Base-by-base conservation (phyloP, 2,329 filamentous ascomycete species). In the Fusarium sulawesiense region DNA sequence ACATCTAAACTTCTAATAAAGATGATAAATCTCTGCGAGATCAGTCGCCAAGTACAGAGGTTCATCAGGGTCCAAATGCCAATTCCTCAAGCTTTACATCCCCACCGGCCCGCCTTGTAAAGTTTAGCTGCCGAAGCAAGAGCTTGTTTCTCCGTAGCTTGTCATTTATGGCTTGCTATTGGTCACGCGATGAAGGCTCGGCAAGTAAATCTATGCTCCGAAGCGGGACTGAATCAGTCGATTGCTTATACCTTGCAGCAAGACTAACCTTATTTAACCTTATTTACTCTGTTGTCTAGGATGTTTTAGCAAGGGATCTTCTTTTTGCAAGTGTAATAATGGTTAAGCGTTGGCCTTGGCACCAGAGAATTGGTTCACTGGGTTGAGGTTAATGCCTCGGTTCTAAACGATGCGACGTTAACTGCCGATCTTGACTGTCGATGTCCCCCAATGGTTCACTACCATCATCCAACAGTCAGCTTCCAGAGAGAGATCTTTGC, bases 201-300 rank as follows among this genome's bases (percentile, higher is more conserved):
- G 68, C 27, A n/a, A 56, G 56, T 48, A 70, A 65, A 70, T 68
- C 30, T 70, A 68, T 53, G 23, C 58, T 41, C 68, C 68, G 68
- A 68, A 37, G 16, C 13, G n/a, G 20, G 42, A 59, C 29, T 60
- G 48, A 40, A 57, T 63, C 67, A 58, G 65, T 41, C 50, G 45
- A 59, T 67, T 62, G 42, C 61, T 55, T 48, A 62, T 42, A 56
- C 42, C 30, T 25, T 34, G n/a, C 32, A 14, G 16, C 12, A 25
- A 42, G 23, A 16, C 49, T 53, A 53, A 53, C 49, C 49, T 53
- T 29, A 42, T 41, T 29, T 21, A 42, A 53, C 23, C 49, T 41
- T 29, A 21, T 41, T 41, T 6, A 53, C 60, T 32, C 46, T 20
- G 41, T 23, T 55, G n/a, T 37, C 48, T 34, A 7, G 37, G 23